These are phyloP conservation scores for Byssoonygena ceratinophila DNA, from an alignment of 2,329 filamentous ascomycete genomes.

Conservation along the genomic window DNA sequence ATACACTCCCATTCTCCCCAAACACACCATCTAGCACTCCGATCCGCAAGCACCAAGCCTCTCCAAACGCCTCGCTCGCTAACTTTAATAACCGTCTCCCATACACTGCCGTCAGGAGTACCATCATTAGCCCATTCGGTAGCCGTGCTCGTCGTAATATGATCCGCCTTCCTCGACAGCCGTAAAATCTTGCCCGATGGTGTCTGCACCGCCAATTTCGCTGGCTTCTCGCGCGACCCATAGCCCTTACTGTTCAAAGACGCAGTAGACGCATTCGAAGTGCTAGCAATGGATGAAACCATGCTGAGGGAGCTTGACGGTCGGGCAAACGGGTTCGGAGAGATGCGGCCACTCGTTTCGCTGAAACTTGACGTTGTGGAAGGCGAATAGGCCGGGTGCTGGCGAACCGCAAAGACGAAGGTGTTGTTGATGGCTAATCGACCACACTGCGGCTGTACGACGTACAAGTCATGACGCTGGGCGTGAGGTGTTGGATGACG, in stretches of 20 bases:
- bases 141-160: conserved; percentile 27
- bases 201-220: conserved; percentile 89
- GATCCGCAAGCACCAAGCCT: conserved; percentile 53
- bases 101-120: conserved; percentile 44
- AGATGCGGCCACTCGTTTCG: conserved; percentile 37
- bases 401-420: conserved; percentile 90
- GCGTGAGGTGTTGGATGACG: conserved; percentile 94
- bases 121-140: conserved; percentile 31
- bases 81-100: conserved; percentile 59
- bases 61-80: conserved; percentile 54
- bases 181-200: conserved; percentile 90
- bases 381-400: conserved; percentile 62
- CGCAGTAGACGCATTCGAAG: conserved; percentile 30
- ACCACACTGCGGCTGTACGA: conserved; percentile 88
- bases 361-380: conserved; percentile 30
- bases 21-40: conserved; percentile 58
- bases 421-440: conserved; percentile 88
- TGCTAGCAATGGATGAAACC: conserved; percentile 46
- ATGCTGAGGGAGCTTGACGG: conserved; percentile 52
- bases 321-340: conserved; percentile 43
- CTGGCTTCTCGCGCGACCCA: conserved; percentile 56
- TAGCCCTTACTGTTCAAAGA: conserved; percentile 18
- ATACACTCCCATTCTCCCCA: conserved; percentile 57
- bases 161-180: conserved; percentile 40
- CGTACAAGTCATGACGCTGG: conserved; percentile 93